Evolutionary conservation across 148 eudicot species (phyloP), one percentile per base, ranked within the genome.

Genomic region (Spergularia marina): DNA sequence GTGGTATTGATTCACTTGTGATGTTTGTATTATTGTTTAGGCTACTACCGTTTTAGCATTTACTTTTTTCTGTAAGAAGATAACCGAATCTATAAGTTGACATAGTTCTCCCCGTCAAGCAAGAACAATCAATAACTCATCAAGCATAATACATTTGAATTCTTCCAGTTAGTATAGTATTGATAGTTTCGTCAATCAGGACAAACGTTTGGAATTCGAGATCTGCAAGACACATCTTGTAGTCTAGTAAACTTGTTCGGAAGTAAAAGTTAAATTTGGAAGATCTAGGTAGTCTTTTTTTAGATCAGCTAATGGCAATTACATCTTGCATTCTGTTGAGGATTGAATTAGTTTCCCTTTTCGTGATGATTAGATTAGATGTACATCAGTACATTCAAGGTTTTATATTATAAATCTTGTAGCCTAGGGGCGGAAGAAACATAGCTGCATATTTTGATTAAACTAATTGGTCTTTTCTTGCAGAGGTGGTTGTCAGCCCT

Each of bases 401-500:
- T 6, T 12, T 12, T 21, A 23, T 23, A 23, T 23, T 23, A 23
- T 23, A 23, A 23, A 23, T 23, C 25, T 23, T 23, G 0, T 23
- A 23, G 53, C 34, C 23, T 39, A 39, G 16, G 20, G 25, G 61
- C 16, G 17, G 47, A 65, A 51, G 41, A 58, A 53, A 14, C 74
- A 0, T 30, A 12, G 53, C 49, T 20, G 58, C 53, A n/a, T 20
- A 63, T 71, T 71, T 18, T 72, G 63, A 76, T 56, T 20, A 12
- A 12, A 66, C 74, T 12, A 36, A 52, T 73, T 8, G 47, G 51
- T 10, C 54, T 69, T 56, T 80, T 39, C 30, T 60, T 83, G 81
- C 84, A 91, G 96, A 91, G 87, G 96, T 91, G 51, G 96, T 91
- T 47, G 84, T 91, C 60, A 89, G 91, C 69, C 96, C 93, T 53